Evolutionary conservation across 2,329 filamentous ascomycete genomes (phyloP).

Genomic region (Penicillium polonicum): DNA sequence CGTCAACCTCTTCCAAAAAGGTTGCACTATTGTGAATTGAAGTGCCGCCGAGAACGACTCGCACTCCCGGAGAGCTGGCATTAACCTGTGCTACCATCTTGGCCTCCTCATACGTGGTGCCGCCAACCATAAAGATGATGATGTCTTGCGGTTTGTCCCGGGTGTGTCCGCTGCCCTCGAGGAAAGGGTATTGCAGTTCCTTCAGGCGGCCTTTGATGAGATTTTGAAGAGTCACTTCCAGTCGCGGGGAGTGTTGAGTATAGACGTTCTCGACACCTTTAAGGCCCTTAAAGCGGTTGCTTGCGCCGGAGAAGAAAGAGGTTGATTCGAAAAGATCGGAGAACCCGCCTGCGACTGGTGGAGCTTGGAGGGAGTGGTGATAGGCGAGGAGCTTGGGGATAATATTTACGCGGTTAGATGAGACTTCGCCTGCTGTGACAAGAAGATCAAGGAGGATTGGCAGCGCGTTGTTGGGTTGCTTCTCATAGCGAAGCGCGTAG

Average conservation of each 20-base stretch:
- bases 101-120: slow-evolving; percentile 93
- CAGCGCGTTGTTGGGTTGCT: slow-evolving; percentile 77
- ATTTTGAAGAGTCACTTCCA: slow-evolving; percentile 86
- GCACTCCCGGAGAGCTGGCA: slow-evolving; percentile 80
- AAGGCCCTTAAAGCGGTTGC: slow-evolving; percentile 85
- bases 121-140: slow-evolving; percentile 89
- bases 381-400: slow-evolving; percentile 82
- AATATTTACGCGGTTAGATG: slow-evolving; percentile 71
- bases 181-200: slow-evolving; percentile 87
- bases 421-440: slow-evolving; percentile 76
- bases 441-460: slow-evolving; percentile 85
- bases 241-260: slow-evolving; percentile 87
- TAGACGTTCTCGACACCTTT: slow-evolving; percentile 99
- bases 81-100: slow-evolving; percentile 96
- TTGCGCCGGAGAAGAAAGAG: slow-evolving; percentile 85
- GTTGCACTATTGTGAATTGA: slow-evolving; percentile 81
- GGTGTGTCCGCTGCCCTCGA: slow-evolving; percentile 82
- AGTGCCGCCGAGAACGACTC: slow-evolving; percentile 87
- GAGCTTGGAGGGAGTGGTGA: slow-evolving; percentile 79
- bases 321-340: slow-evolving; percentile 88
- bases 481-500: slow-evolving; percentile 92
- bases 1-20: slow-evolving; percentile 89
- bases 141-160: slow-evolving; percentile 96
- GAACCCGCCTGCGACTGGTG: slow-evolving; percentile 73
- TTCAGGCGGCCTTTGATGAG: slow-evolving; percentile 87